Base-by-base conservation (phyloP, 345 rosid species). In the Aethionema arabicum region DNA sequence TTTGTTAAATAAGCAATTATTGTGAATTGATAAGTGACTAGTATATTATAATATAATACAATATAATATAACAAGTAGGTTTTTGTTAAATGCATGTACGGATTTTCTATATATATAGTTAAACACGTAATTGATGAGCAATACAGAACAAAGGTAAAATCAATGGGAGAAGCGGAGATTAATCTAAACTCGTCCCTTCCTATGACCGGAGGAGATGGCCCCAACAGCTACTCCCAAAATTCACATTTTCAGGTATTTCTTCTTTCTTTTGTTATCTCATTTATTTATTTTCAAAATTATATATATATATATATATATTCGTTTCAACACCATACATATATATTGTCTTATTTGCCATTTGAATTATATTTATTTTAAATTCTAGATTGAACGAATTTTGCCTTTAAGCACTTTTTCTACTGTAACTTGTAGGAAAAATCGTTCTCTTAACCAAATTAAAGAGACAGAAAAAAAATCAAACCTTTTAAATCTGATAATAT, bases 201-300 rank as follows among this genome's bases (percentile, higher is more conserved):
- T 9, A 77, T 82, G 69, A 78, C 70, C 39, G 81, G 82, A 12
- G 85, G 88, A 50, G 72, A 77, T 40, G 91, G 83, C 16, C 65
- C 67, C 31, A 61, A 56, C 67, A 85, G 88, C 76, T 83, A 83
- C 76, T 27, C 74, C 59, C 56, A 67, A 39, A 76, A 81, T 69
- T 83, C 88, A 15, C 64, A 65, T 76, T 64, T 67, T 9, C 91
- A 81, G 91, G 88, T 83, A 32, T 38, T 8, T 38, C 45, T 38
- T 44, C 4, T 27, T 8, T 16, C 8, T 52, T 50, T 15, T 32
- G 1, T 32, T 37, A 0, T 15, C 10, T 42, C 32, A 1, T 45
- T 3, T 74, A 12, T 0, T 5, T 7, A 11, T 3, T 10, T 37
- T 32, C 37, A 11, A 0, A 5, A 27, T 14, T 29, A 33, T 12